A percentile compares a stretch with the other conserved stretches of the same genome.
Evolutionary conservation across 2,329 filamentous ascomycete genomes (phyloP).

Genomic region (Diaporthe eres): DNA sequence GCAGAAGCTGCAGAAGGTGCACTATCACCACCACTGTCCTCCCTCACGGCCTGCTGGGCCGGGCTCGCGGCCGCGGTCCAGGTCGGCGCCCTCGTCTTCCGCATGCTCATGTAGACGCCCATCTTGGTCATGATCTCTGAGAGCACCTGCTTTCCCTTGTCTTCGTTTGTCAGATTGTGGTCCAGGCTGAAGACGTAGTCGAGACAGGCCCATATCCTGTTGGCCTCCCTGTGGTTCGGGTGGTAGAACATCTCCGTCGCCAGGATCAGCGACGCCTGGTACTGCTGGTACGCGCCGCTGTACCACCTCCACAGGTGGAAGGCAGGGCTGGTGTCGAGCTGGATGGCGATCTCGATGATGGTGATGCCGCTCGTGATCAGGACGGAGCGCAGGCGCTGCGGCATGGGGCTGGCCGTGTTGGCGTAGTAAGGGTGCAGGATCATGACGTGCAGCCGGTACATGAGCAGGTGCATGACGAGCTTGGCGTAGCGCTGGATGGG

Average conservation of each 20-base stretch:
- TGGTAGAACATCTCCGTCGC: slow-evolving; percentile 76
- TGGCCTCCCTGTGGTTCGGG: slow-evolving; percentile 69
- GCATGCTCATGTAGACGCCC: slow-evolving; percentile 70
- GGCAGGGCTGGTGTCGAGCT: slow-evolving; percentile 58
- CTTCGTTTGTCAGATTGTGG: slow-evolving; percentile 61
- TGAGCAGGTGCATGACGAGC: slow-evolving; percentile 75
- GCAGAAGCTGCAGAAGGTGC: not conserved
- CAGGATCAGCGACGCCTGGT: slow-evolving; percentile 78
- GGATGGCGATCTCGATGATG: slow-evolving; percentile 63
- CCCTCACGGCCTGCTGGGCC: slow-evolving; percentile 53
- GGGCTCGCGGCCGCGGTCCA: slow-evolving; percentile 57
- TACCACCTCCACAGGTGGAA: slow-evolving; percentile 79
- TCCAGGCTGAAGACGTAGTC: slow-evolving; percentile 80
- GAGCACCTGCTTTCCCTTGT: slow-evolving; percentile 74
- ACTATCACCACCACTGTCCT: slow-evolving; percentile 33
- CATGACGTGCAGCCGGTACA: slow-evolving; percentile 75
- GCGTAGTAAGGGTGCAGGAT: slow-evolving; percentile 77
- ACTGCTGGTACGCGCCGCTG: slow-evolving; percentile 78
- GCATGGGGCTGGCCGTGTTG: slow-evolving; percentile 63
- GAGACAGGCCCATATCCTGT: slow-evolving; percentile 78
- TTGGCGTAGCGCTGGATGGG: slow-evolving; percentile 75
- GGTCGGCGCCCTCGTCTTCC: slow-evolving; percentile 69
- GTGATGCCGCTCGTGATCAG: slow-evolving; percentile 72
- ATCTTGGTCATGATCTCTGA: slow-evolving; percentile 74
- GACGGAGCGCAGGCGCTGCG: slow-evolving; percentile 74